Evolutionary conservation across 176 grass and related monocot genomes (phyloP).

Genomic region (Cenchrus americanus): DNA sequence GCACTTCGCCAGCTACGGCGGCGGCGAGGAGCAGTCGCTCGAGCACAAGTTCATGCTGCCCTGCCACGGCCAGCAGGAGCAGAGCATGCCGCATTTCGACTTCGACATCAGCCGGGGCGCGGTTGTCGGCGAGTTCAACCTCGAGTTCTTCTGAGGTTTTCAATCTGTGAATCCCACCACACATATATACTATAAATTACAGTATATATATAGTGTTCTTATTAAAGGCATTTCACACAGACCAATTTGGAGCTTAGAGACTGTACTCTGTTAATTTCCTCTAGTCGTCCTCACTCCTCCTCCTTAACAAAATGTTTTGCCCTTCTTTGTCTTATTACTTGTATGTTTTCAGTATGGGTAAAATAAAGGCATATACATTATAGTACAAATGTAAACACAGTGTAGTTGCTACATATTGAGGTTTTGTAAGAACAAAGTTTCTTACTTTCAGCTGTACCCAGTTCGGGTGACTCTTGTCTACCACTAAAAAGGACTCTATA

Average conservation of each 20-base stretch:
- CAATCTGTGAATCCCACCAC: conserved; percentile 1
- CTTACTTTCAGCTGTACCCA: conserved; percentile 25
- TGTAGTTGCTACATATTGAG: conserved; percentile 15
- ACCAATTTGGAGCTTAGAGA: conserved; percentile 45
- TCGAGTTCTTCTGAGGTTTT: conserved; percentile 68
- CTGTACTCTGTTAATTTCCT: conserved; percentile 45
- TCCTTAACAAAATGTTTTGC: conserved; percentile 20
- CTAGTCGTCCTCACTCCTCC: conserved; percentile 43
- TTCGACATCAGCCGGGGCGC: conserved; percentile 56
- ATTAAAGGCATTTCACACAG: conserved; percentile 39
- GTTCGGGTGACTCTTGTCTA: neutral
- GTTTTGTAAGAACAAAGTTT: conserved; percentile 35
- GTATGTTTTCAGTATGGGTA: conserved; percentile 23
- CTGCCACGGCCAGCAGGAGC: conserved; percentile 57
- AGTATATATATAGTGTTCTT: conserved; percentile 3
- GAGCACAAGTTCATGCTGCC: conserved; percentile 65
- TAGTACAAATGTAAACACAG: conserved; percentile 42
- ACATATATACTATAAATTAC: neutral
- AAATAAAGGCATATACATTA: conserved; percentile 44
- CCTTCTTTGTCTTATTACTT: neutral
- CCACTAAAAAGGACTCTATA: neutral
- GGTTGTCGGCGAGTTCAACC: conserved; percentile 62
- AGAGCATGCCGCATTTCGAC: conserved; percentile 47
- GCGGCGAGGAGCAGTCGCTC: conserved; percentile 43
- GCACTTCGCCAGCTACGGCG: conserved; percentile 18